Conservation (phyloP, 805 yeast species). For the Blastobotrys peoriensis region DNA sequence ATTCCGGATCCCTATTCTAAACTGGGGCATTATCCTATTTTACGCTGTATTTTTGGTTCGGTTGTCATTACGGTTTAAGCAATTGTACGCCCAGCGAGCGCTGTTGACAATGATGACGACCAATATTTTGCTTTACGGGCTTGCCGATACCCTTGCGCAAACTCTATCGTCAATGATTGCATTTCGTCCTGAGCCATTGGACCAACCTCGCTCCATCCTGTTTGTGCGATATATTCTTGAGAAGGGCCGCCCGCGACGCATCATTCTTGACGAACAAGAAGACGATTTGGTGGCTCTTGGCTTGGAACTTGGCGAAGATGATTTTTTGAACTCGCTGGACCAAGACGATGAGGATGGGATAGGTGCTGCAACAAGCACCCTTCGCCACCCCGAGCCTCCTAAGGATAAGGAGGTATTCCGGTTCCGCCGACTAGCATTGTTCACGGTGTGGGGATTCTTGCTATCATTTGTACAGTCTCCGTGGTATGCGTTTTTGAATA, state of each 20-base stretch:
- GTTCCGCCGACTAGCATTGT: conserved; percentile 67
- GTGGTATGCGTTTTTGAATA: conserved; percentile 82
- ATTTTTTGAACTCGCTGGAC: conserved; percentile 5
- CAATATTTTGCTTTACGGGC: conserved; percentile 74
- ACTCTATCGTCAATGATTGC: conserved; percentile 41
- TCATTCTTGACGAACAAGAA: conserved; percentile 30
- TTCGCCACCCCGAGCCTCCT: neutral
- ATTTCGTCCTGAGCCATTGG: conserved; percentile 19
- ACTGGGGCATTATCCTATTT: conserved; percentile 29
- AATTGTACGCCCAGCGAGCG: conserved; percentile 52
- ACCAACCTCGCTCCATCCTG: conserved; percentile 9
- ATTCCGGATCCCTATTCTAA: conserved; percentile 29
- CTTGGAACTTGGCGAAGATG: conserved; percentile 18
- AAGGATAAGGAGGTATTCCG: conserved; percentile 40
- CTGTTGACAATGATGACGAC: conserved; percentile 75
- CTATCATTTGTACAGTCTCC: conserved; percentile 78
- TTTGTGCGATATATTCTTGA: conserved; percentile 26
- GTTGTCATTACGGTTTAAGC: conserved; percentile 28
- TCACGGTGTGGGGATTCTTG: conserved; percentile 80
- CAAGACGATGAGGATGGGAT: conserved; percentile 13
- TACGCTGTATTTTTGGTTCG: conserved; percentile 29
- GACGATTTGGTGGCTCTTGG: conserved; percentile 32
- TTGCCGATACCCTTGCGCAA: conserved; percentile 91
- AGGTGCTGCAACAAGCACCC: conserved; percentile 6
- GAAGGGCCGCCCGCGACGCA: conserved; percentile 28